phyloP scores from a whole-genome alignment of 306 rosid genomes.

The Ormosia emarginata region DNA sequence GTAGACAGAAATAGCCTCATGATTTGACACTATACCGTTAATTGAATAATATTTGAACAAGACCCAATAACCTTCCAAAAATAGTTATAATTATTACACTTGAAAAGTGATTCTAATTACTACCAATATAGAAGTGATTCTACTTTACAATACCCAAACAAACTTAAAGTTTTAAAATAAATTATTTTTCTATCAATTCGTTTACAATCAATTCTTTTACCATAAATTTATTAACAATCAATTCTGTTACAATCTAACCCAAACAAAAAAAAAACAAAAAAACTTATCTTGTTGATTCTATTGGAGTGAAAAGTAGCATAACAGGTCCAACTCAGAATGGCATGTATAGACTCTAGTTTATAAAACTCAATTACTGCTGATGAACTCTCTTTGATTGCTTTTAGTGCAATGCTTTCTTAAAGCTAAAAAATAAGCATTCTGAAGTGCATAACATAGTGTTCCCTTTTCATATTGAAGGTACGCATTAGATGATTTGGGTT shows the following conservation, averaged over 20 bases:
- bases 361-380: neutral
- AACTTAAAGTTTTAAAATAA: neutral
- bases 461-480: conserved; percentile 50
- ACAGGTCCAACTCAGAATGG: neutral
- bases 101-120: neutral
- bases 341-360: neutral
- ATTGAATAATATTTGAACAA: neutral
- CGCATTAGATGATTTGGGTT: conserved; percentile 72
- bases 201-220: neutral
- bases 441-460: conserved; percentile 15
- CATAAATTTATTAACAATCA: neutral
- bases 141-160: neutral
- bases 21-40: neutral
- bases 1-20: neutral
- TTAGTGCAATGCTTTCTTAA: neutral
- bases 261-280: neutral
- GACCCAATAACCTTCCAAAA: neutral
- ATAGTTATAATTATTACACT: neutral
- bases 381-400: neutral
- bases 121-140: no score
- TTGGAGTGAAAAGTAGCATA: no score
- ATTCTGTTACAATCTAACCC: neutral
- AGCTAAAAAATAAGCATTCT: neutral
- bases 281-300: no score
- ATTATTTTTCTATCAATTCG: neutral